A percentile compares a stretch with the other conserved stretches of the same genome.
phyloP scores from a whole-genome alignment of 2,329 filamentous ascomycete species.

The Cladophialophora carrionii region DNA sequence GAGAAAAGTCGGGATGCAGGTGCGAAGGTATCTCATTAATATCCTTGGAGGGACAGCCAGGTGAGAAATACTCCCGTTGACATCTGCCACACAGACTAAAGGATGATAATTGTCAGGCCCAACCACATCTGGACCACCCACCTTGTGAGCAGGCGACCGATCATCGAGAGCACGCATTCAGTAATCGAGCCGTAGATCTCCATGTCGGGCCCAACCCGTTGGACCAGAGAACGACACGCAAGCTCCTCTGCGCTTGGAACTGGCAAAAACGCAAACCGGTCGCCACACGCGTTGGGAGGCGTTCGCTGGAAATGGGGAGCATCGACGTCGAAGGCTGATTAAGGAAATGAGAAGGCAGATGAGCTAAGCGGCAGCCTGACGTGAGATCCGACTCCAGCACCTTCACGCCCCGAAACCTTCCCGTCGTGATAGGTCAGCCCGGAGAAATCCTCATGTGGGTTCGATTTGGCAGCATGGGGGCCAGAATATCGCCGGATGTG shows the following conservation, averaged over 20 bases:
- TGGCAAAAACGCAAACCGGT: not conserved
- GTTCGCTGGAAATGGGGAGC: too few relatives aligned
- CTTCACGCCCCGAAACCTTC: not conserved
- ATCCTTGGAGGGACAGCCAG: not conserved
- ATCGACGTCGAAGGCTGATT: constrained; percentile 8
- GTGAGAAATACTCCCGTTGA: not conserved
- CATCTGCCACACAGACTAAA: constrained; percentile 8
- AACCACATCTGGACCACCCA: not conserved
- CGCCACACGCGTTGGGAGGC: not conserved
- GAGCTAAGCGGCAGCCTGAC: constrained; percentile 17
- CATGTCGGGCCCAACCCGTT: not conserved
- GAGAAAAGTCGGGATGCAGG: not conserved
- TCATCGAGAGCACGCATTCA: constrained; percentile 9
- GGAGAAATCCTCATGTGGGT: constrained; percentile 8
- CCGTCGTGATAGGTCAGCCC: constrained; percentile 9
- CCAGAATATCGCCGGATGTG: not conserved
- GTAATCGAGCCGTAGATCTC: constrained; percentile 10
- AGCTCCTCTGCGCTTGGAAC: not conserved
- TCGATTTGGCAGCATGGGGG: constrained; percentile 1
- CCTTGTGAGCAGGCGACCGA: constrained; percentile 11
- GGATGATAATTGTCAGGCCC: constrained; percentile 9
- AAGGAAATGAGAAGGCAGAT: constrained; percentile 8
- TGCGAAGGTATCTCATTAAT: constrained; percentile 13
- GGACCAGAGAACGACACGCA: not conserved
- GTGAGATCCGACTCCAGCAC: constrained; percentile 14